Percentiles rank a stretch among this genome's conserved stretches.
These are phyloP conservation scores for Leucoagaricus sp. DNA, from an alignment of 1,284 basidiomycete species.

Conservation along the genomic window DNA sequence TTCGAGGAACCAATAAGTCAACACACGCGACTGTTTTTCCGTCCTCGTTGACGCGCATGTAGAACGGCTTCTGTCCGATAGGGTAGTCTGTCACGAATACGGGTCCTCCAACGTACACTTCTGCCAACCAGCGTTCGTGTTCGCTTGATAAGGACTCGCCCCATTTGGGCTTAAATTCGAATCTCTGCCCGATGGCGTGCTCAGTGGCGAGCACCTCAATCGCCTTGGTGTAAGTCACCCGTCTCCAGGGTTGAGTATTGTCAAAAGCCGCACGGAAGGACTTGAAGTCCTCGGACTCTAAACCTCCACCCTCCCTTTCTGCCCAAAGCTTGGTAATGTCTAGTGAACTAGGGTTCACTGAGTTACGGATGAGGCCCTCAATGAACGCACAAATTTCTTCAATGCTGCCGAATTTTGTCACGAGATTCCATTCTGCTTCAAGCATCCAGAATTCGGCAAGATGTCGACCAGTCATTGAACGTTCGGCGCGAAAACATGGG, in stretches of 20 bases:
- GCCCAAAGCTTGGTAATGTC: constrained; percentile 5
- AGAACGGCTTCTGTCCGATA: constrained; percentile 85
- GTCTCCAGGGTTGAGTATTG: constrained; percentile 51
- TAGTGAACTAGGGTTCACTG: constrained; percentile 29
- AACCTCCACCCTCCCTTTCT: constrained; percentile 38
- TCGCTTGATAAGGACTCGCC: constrained; percentile 80
- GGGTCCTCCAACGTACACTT: constrained; percentile 66
- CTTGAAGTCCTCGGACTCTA: constrained; percentile 27
- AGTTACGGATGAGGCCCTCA: constrained; percentile 63
- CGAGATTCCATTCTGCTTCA: constrained; percentile 86
- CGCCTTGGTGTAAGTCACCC: constrained; percentile 83
- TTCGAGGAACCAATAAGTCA: constrained; percentile 85
- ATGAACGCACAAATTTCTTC: constrained; percentile 69
- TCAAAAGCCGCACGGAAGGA: constrained; percentile 34
- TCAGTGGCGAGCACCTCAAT: constrained; percentile 56
- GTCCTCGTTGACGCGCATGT: constrained; percentile 77
- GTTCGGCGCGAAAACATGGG: constrained; percentile 93
- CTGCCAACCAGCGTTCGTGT: constrained; percentile 91
- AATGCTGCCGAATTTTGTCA: constrained; percentile 5
- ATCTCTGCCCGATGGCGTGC: constrained; percentile 29
- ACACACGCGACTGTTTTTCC: constrained; percentile 79
- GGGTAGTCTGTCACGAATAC: constrained; percentile 96
- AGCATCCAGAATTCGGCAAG: constrained; percentile 99
- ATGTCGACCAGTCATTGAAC: constrained; percentile 87
- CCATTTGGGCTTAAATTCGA: constrained; percentile 66